Conservation (phyloP, 2,329 filamentous ascomycete species). For the Aspergillus awamori region DNA sequence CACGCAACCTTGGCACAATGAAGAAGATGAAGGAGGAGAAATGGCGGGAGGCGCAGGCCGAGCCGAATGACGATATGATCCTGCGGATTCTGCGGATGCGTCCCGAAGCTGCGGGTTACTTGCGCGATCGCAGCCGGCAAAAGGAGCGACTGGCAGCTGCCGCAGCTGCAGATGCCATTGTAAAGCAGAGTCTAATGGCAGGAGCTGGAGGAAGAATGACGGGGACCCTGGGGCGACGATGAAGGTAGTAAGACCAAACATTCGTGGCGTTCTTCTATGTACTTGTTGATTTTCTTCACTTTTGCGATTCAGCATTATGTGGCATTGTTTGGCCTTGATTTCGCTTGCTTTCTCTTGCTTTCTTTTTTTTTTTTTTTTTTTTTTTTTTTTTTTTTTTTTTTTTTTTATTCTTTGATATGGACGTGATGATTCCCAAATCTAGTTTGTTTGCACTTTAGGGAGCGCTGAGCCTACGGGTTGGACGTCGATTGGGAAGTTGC, state of each 20-base stretch:
- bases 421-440: slow-evolving; percentile 19
- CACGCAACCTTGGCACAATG: slow-evolving; percentile 93
- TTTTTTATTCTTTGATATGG: slow-evolving; percentile 2
- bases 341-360: too few species aligned
- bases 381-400: too few species aligned
- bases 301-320: slow-evolving; percentile 8
- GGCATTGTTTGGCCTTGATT: slow-evolving; percentile 12
- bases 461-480: neutral
- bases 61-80: slow-evolving; percentile 98
- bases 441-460: slow-evolving; percentile 7
- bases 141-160: slow-evolving; percentile 90
- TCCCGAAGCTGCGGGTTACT: slow-evolving; percentile 82
- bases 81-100: slow-evolving; percentile 92
- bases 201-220: slow-evolving; percentile 58
- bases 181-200: slow-evolving; percentile 80
- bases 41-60: slow-evolving; percentile 90
- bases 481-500: slow-evolving; percentile 2
- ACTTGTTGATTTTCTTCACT: neutral
- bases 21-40: slow-evolving; percentile 94
- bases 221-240: slow-evolving; percentile 43
- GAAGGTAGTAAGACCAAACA: slow-evolving; percentile 9
- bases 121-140: slow-evolving; percentile 87
- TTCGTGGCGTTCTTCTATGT: slow-evolving; percentile 10
- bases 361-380: too few species aligned
- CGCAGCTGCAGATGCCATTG: slow-evolving; percentile 90